These are phyloP conservation scores for Erodium maritimum DNA, from an alignment of 345 rosid genomes.

Conservation along the genomic window DNA sequence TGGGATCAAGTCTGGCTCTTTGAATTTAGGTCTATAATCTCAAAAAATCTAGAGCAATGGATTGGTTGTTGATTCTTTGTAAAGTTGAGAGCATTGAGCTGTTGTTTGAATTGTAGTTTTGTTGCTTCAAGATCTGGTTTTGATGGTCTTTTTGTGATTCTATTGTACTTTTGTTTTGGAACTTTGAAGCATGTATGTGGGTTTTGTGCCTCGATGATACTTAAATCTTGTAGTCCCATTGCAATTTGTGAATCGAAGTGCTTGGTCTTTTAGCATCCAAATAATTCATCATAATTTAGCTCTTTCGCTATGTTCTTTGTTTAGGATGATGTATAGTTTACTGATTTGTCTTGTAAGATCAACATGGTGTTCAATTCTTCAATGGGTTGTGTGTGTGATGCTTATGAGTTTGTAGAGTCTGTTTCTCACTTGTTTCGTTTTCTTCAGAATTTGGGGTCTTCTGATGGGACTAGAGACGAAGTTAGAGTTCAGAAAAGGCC, in stretches of 20 bases:
- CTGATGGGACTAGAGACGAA: slow-evolving; percentile 50
- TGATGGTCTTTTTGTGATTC: background rate
- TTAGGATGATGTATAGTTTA: too few species aligned
- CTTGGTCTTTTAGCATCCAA: background rate
- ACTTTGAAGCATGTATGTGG: background rate
- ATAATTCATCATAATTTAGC: too few species aligned
- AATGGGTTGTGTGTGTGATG: background rate
- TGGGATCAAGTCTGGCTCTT: background rate
- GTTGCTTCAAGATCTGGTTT: too few species aligned
- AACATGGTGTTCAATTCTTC: too few species aligned
- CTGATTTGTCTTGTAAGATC: too few species aligned
- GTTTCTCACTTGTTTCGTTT: background rate
- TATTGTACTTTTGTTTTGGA: background rate
- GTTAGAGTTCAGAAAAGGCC: slow-evolving; percentile 22
- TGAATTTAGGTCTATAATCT: too few species aligned
- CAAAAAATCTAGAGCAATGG: too few species aligned
- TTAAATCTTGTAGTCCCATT: too few species aligned
- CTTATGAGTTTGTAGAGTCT: background rate
- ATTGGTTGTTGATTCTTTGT: too few species aligned
- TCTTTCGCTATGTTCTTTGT: too few species aligned
- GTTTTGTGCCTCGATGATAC: background rate
- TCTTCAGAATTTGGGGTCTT: slow-evolving; percentile 22
- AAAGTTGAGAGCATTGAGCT: background rate
- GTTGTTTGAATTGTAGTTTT: background rate
- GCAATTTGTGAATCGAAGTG: background rate